A percentile compares a stretch with the other conserved stretches of the same genome.
phyloP scores from a whole-genome alignment of 352 stramenopile species.

The Phytophthora podocarpi region DNA sequence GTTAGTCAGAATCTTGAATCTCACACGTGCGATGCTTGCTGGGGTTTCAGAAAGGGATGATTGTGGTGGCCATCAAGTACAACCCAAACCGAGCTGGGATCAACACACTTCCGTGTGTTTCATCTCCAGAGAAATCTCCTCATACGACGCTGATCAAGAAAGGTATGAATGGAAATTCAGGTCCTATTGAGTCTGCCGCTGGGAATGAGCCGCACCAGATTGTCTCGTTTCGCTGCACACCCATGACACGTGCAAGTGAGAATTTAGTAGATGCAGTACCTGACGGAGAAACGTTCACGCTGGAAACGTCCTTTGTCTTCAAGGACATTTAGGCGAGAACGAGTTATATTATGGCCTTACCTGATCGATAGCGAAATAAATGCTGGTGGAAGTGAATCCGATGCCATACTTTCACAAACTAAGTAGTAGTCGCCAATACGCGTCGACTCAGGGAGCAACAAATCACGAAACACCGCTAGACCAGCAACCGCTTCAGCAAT shows the following conservation, averaged over 20 bases:
- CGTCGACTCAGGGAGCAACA: slow-evolving; percentile 37
- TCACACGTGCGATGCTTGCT: not conserved
- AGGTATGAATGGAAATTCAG: slow-evolving; percentile 6
- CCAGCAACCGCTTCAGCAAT: slow-evolving; percentile 24
- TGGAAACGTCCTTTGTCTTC: slow-evolving; percentile 56
- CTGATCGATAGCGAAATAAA: slow-evolving; percentile 24
- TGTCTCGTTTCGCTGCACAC: slow-evolving; percentile 58
- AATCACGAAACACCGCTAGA: slow-evolving; percentile 31
- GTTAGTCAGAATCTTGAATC: not conserved
- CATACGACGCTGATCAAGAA: slow-evolving; percentile 22
- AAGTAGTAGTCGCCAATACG: slow-evolving; percentile 48
- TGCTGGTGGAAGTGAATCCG: slow-evolving; percentile 18
- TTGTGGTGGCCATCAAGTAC: slow-evolving; percentile 72
- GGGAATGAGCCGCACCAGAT: slow-evolving; percentile 32
- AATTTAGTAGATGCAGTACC: slow-evolving; percentile 30
- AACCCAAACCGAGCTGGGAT: slow-evolving; percentile 17
- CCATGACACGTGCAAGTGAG: slow-evolving; percentile 34
- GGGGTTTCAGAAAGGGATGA: slow-evolving; percentile 68
- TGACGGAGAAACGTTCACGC: slow-evolving; percentile 43
- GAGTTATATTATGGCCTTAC: too few relatives aligned
- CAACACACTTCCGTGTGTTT: slow-evolving; percentile 4
- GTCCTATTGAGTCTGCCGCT: not conserved
- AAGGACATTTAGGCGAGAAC: slow-evolving; percentile 27
- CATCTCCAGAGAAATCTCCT: slow-evolving; percentile 15
- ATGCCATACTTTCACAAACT: slow-evolving; percentile 40